Percentiles rank a stretch among this genome's conserved stretches.
Evolutionary conservation across 768 basidiomycete species (phyloP).

Genomic region (Lactarius vividus): DNA sequence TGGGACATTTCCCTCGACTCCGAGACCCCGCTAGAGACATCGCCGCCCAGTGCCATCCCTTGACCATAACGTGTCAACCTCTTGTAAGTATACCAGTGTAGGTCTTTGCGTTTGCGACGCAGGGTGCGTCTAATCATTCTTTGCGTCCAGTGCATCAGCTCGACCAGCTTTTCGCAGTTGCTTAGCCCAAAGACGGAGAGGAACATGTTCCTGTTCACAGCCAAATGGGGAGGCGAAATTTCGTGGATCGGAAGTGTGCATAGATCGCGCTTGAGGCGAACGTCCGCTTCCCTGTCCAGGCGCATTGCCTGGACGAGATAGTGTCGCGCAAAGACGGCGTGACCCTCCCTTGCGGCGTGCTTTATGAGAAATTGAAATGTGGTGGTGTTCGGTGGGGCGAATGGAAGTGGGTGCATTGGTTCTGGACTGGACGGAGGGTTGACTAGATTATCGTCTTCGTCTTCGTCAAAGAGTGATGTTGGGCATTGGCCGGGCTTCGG

Average conservation of each 20-base stretch:
- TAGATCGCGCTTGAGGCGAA: slow-evolving; percentile 38
- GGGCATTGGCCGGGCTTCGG: slow-evolving; percentile 44
- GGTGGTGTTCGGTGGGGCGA: slow-evolving; percentile 61
- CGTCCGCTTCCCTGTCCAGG: slow-evolving; percentile 40
- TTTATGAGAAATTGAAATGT: slow-evolving; percentile 63
- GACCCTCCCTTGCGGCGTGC: slow-evolving; percentile 47
- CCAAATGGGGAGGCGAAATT: slow-evolving; percentile 50
- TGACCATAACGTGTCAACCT: slow-evolving; percentile 20
- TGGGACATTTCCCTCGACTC: not conserved
- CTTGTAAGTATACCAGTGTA: slow-evolving; percentile 42
- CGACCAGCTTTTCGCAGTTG: slow-evolving; percentile 57
- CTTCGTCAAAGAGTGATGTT: slow-evolving; percentile 60
- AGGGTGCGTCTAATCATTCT: slow-evolving; percentile 47
- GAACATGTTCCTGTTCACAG: slow-evolving; percentile 54
- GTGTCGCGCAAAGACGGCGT: slow-evolving; percentile 60
- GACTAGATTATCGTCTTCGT: slow-evolving; percentile 57
- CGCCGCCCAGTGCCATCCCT: not conserved
- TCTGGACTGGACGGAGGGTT: slow-evolving; percentile 39
- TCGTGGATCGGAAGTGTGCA: slow-evolving; percentile 32
- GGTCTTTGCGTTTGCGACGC: slow-evolving; percentile 47
- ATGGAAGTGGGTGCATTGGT: slow-evolving; percentile 37
- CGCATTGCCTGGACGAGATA: slow-evolving; percentile 55
- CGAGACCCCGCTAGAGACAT: not conserved
- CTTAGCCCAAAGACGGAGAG: slow-evolving; percentile 56
- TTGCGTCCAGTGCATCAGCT: slow-evolving; percentile 58